phyloP scores from a whole-genome alignment of 192 early-diverging fungal genomes.

The Coemansia sp. region DNA sequence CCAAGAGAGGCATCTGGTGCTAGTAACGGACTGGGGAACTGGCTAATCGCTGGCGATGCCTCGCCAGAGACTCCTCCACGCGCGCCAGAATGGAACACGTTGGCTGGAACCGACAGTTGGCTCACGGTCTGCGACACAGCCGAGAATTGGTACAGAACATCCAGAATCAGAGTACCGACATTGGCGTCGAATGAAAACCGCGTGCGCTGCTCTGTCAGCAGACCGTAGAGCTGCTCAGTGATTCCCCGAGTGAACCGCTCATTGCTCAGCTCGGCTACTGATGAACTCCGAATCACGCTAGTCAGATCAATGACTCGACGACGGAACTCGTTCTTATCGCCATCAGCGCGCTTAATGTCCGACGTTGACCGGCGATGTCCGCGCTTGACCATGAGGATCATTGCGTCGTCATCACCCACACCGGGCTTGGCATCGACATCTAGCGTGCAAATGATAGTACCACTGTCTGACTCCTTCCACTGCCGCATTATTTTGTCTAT shows the following conservation, averaged over 20 bases:
- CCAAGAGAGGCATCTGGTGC: conserved; percentile 34
- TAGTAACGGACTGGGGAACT: conserved; percentile 52
- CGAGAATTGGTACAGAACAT: conserved; percentile 56
- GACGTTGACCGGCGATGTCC: conserved; percentile 52
- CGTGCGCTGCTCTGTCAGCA: conserved; percentile 54
- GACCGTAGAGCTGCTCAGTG: conserved; percentile 53
- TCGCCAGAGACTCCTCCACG: conserved; percentile 46
- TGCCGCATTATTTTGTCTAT: conserved; percentile 53
- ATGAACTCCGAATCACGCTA: conserved; percentile 36
- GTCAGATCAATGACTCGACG: conserved; percentile 51
- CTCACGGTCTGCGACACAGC: conserved; percentile 55
- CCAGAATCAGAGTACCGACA: conserved; percentile 48
- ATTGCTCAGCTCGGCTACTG: conserved; percentile 54
- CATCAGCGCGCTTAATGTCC: conserved; percentile 44
- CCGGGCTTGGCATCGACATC: conserved; percentile 41
- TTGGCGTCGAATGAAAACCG: conserved; percentile 46
- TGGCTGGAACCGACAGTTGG: conserved; percentile 37
- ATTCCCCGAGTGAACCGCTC: conserved; percentile 37
- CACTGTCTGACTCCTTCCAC: conserved; percentile 48
- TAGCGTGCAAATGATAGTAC: conserved; percentile 36
- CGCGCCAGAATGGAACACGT: conserved; percentile 11
- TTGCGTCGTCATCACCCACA: conserved; percentile 50
- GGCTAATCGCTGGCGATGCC: conserved; percentile 50
- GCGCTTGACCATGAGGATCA: conserved; percentile 56
- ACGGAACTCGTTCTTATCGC: conserved; percentile 50